These are phyloP conservation scores for Fragilaria radians DNA, from an alignment of 108 stramenopile species.

Conservation along the genomic window DNA sequence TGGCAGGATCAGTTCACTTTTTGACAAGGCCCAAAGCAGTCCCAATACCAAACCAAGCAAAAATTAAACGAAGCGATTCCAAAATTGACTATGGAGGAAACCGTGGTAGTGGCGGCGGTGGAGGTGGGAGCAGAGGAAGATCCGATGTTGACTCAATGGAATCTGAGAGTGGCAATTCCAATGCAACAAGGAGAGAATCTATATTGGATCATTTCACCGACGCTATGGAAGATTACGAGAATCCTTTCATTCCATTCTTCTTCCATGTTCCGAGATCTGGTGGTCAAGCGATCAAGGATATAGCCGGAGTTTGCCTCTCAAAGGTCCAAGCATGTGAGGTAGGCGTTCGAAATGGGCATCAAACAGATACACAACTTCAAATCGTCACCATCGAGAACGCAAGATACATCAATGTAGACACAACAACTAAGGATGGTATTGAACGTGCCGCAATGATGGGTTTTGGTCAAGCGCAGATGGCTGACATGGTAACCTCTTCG, in stretches of 20 bases:
- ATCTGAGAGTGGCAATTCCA: background rate
- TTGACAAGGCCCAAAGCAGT: background rate
- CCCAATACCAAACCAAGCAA: background rate
- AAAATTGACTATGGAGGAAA: slow-evolving; percentile 9
- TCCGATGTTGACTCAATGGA: background rate
- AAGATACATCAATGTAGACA: slow-evolving; percentile 46
- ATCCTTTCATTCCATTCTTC: slow-evolving; percentile 22
- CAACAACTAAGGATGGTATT: slow-evolving; percentile 28
- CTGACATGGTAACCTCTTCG: slow-evolving; percentile 34
- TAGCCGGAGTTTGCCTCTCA: slow-evolving; percentile 26
- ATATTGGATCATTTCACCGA: slow-evolving; percentile 5
- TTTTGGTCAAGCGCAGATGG: slow-evolving; percentile 19
- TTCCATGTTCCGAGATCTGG: slow-evolving; percentile 41
- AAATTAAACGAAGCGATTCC: background rate
- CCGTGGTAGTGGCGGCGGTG: slow-evolving; percentile 8
- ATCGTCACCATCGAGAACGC: slow-evolving; percentile 23
- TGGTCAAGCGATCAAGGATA: slow-evolving; percentile 31
- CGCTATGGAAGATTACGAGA: background rate
- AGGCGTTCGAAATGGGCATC: slow-evolving; percentile 36
- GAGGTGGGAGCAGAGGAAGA: slow-evolving; percentile 5
- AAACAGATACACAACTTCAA: slow-evolving; percentile 19
- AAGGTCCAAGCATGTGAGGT: slow-evolving; percentile 26
- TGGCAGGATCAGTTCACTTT: slow-evolving; percentile 20
- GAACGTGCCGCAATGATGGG: slow-evolving; percentile 36
- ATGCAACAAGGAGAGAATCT: background rate